These are phyloP conservation scores for Monilinia laxa DNA, from an alignment of 2,329 filamentous ascomycete genomes.

Conservation along the genomic window DNA sequence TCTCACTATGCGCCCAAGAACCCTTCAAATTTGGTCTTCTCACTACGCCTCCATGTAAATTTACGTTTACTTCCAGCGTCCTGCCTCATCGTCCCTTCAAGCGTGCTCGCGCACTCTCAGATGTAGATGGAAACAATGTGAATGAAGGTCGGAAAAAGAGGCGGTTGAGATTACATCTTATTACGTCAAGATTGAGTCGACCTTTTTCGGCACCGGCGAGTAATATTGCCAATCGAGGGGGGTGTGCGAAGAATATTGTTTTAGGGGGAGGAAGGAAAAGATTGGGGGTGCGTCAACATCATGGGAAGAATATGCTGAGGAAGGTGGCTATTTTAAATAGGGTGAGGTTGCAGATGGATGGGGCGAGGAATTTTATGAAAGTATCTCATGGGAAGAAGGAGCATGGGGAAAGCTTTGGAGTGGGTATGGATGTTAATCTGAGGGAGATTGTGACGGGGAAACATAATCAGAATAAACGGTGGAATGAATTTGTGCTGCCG, in stretches of 20 bases:
- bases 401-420: conserved; percentile 14
- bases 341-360: conserved; percentile 50
- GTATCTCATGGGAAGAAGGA: conserved; percentile 29
- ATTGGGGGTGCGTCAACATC: conserved; percentile 44
- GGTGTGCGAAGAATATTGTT: conserved; percentile 44
- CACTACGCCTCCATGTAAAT: conserved; percentile 28
- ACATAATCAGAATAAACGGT: conserved; percentile 35
- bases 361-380: conserved; percentile 33
- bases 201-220: conserved; percentile 69
- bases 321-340: conserved; percentile 67
- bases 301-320: conserved; percentile 44
- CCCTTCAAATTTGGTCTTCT: conserved; percentile 25
- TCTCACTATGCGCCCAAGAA: conserved; percentile 29
- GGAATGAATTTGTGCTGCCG: conserved; percentile 34
- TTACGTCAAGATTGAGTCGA: conserved; percentile 68
- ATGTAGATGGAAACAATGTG: conserved; percentile 38
- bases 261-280: conserved; percentile 48
- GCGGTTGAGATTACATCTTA: conserved; percentile 59
- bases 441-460: conserved; percentile 31
- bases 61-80: conserved; percentile 43
- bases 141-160: conserved; percentile 58
- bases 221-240: conserved; percentile 63
- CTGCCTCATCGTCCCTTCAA: conserved; percentile 37
- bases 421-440: conserved; percentile 24
- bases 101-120: conserved; percentile 40